Evolutionary conservation across 2,329 filamentous ascomycete genomes (phyloP).

Genomic region (Didymella glomerata): DNA sequence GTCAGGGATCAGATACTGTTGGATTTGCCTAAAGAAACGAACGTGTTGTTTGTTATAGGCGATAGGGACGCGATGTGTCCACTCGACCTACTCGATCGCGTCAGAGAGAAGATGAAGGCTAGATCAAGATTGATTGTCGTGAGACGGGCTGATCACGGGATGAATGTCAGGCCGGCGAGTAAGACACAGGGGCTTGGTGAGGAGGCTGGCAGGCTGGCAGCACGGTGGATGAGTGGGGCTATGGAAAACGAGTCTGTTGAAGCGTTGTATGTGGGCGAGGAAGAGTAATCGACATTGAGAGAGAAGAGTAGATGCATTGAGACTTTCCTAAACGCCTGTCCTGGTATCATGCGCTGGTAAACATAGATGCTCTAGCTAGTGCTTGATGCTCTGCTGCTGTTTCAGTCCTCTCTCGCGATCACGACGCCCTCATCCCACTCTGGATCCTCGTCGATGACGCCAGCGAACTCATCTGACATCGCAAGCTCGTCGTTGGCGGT

Average conservation of each 20-base stretch:
- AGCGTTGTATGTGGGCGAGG: constrained; percentile 19
- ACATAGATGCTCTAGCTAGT: neutral
- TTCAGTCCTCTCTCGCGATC: constrained; percentile 32
- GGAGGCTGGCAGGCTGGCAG: constrained; percentile 47
- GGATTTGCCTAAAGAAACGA: constrained; percentile 37
- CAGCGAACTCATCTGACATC: constrained; percentile 43
- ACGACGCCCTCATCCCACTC: constrained; percentile 44
- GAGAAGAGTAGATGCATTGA: neutral
- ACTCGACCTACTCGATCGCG: constrained; percentile 29
- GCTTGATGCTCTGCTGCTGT: neutral
- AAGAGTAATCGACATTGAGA: neutral
- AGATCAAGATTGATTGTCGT: constrained; percentile 50
- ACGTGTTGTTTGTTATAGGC: constrained; percentile 54
- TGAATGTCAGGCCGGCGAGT: constrained; percentile 46
- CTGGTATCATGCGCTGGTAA: constrained; percentile 7
- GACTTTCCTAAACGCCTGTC: constrained; percentile 4
- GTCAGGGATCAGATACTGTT: constrained; percentile 52
- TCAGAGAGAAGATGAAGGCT: constrained; percentile 51
- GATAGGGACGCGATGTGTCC: constrained; percentile 40
- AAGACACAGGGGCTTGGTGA: constrained; percentile 40
- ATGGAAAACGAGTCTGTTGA: constrained; percentile 13
- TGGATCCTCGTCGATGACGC: constrained; percentile 38
- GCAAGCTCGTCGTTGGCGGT: constrained; percentile 54
- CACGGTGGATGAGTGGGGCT: constrained; percentile 41
- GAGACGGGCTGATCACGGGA: constrained; percentile 53